A percentile compares a stretch with the other conserved stretches of the same genome.
Conservation (phyloP, 768 basidiomycete species). For the Russula lepida region DNA sequence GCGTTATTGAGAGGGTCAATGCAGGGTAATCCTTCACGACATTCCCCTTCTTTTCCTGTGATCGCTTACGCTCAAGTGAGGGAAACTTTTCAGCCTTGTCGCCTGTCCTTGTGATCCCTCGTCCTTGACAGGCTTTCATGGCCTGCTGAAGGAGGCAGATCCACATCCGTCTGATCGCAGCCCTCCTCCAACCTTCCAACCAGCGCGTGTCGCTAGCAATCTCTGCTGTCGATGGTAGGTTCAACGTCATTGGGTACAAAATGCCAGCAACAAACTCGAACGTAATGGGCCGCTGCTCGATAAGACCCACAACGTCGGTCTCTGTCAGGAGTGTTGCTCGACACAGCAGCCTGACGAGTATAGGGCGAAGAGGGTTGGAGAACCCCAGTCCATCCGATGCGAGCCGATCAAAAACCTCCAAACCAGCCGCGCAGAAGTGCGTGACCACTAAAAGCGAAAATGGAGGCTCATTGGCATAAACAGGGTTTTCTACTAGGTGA, state of each 20-base stretch:
- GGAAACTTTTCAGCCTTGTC: slow-evolving; percentile 22
- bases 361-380: slow-evolving; percentile 24
- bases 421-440: slow-evolving; percentile 30
- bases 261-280: slow-evolving; percentile 57
- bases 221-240: slow-evolving; percentile 43
- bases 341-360: slow-evolving; percentile 29
- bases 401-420: slow-evolving; percentile 31
- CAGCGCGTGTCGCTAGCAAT: slow-evolving; percentile 34
- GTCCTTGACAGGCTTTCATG: slow-evolving; percentile 42
- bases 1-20: slow-evolving; percentile 36
- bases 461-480: slow-evolving; percentile 42
- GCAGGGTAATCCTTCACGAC: slow-evolving; percentile 21
- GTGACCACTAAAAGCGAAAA: slow-evolving; percentile 37
- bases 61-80: slow-evolving; percentile 38
- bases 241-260: slow-evolving; percentile 51
- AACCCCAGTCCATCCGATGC: slow-evolving; percentile 29
- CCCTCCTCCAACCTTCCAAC: slow-evolving; percentile 41
- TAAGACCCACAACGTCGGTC: slow-evolving; percentile 43
- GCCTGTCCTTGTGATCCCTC: slow-evolving; percentile 25
- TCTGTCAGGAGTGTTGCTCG: slow-evolving; percentile 39
- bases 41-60: slow-evolving; percentile 34
- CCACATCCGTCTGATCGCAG: slow-evolving; percentile 45
- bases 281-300: slow-evolving; percentile 48
- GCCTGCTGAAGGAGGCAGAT: slow-evolving; percentile 51
- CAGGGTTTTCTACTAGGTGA: slow-evolving; percentile 36